A percentile compares a stretch with the other conserved stretches of the same genome.
Conservation (phyloP, 345 rosid species). For the Aquilaria sinensis region DNA sequence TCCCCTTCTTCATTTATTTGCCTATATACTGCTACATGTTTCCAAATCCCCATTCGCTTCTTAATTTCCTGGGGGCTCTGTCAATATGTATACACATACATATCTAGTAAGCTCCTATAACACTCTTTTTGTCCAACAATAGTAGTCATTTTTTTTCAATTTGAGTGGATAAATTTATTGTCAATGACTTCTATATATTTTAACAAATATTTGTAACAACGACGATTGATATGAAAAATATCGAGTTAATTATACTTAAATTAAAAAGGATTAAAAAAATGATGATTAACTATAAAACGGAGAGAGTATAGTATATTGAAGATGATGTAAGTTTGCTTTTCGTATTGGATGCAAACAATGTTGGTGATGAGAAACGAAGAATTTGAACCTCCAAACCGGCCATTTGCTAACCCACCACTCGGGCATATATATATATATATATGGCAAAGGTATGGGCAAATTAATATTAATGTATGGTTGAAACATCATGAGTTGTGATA, state of each 20-base stretch:
- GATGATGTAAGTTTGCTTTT: no score
- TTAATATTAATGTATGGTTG: conserved; percentile 5
- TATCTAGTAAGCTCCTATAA: no score
- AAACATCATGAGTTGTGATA: conserved; percentile 6
- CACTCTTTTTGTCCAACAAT: not conserved
- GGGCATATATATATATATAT: not conserved
- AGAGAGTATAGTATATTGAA: no score
- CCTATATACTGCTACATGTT: no score
- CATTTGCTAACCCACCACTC: conserved; percentile 11
- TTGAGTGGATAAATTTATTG: not conserved
- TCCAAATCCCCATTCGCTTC: not conserved
- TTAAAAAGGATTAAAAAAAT: no score
- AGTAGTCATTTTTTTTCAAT: not conserved
- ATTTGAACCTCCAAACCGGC: not conserved
- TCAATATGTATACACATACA: no score
- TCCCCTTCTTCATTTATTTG: no score
- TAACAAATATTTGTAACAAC: not conserved
- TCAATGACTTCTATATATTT: not conserved
- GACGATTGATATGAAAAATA: conserved; percentile 4
- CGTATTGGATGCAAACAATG: not conserved
- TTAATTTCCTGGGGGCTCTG: conserved; percentile 5
- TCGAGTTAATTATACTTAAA: not conserved
- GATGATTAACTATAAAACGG: no score
- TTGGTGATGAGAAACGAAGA: not conserved
- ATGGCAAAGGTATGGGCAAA: not conserved